Base-by-base conservation (phyloP, 1,284 basidiomycete species). In the Takashimella koratensis region DNA sequence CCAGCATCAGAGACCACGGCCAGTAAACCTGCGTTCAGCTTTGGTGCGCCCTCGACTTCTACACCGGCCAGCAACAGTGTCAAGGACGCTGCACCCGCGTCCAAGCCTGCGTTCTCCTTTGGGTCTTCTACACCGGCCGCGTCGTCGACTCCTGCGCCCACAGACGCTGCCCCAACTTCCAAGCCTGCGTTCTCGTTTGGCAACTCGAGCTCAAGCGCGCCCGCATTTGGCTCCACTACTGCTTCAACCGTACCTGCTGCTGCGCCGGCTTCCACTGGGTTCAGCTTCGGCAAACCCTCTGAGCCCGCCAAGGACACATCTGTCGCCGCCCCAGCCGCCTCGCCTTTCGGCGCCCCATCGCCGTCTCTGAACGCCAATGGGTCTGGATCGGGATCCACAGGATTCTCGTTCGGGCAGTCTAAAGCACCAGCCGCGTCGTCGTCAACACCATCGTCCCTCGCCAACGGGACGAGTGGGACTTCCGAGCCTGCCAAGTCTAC, bases 81-180 rank as follows among this genome's bases (percentile, higher is more conserved):
- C 40, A 48, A 60, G 25, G 55, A 63, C 11, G 54, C 51, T 36
- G 26, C 58, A 3, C 23, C 61, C 43, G 47, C 55, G n/a, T 24
- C 59, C 24, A 60, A 62, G 30, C 36, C 67, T 16, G 36, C 63
- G 2, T 68, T 66, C 56, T 54, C 46, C n/a, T 65, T 63, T 45
- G 62, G 59, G 45, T 23, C 50, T 5, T n/a, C 56, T 3, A 45
- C 57, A 13, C 21, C 60, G 3, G 5, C 50, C 25, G 47, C 47
- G 6, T 20, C 53, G 2, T 23, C 49, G 16, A 47, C 51, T 43
- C 27, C 53, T 42, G 27, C 45, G 25, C 23, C 45, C 19, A 23
- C 44, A 8, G 30, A 36, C 16, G 30, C 10, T 36, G 30, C 30
- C 30, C 8, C 30, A 45, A 41, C 57, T 23, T 22, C 59, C 25